Conservation (phyloP, 2,329 filamentous ascomycete species). For the Cladobotryum protrusum region DNA sequence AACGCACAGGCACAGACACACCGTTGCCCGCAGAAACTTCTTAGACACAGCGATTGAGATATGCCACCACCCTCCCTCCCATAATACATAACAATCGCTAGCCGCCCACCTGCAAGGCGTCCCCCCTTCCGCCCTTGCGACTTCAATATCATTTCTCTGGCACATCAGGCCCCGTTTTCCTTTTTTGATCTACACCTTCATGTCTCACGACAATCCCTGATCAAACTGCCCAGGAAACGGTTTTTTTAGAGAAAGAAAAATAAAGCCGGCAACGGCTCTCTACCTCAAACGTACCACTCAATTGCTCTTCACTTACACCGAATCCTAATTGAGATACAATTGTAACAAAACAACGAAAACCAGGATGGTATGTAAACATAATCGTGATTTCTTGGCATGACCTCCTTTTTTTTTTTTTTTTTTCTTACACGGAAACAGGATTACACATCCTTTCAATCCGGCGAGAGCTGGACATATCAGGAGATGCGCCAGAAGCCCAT, state of each 20-base stretch:
- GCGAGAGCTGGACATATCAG: slow-evolving; percentile 34
- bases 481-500: slow-evolving; percentile 49
- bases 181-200: slow-evolving; percentile 21
- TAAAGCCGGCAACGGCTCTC: slow-evolving; percentile 34
- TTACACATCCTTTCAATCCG: slow-evolving; percentile 28
- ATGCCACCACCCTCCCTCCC: slow-evolving; percentile 5
- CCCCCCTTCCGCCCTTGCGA: slow-evolving; percentile 36
- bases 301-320: background rate
- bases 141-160: slow-evolving; percentile 28
- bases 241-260: slow-evolving; percentile 21
- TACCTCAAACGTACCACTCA: slow-evolving; percentile 11
- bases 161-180: slow-evolving; percentile 28
- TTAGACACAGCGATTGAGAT: slow-evolving; percentile 1
- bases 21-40: slow-evolving; percentile 9
- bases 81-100: slow-evolving; percentile 44
- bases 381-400: background rate
- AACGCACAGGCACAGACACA: slow-evolving; percentile 10
- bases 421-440: slow-evolving; percentile 23
- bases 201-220: slow-evolving; percentile 22
- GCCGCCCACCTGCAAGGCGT: slow-evolving; percentile 34
- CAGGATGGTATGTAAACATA: slow-evolving; percentile 29
- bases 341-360: slow-evolving; percentile 12
- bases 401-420: background rate
- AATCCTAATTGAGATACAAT: background rate
- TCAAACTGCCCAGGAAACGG: slow-evolving; percentile 12